A percentile compares a stretch with the other conserved stretches of the same genome.
phyloP scores from a whole-genome alignment of 768 basidiomycete species.

The Pilatotrama ljubarskyi region DNA sequence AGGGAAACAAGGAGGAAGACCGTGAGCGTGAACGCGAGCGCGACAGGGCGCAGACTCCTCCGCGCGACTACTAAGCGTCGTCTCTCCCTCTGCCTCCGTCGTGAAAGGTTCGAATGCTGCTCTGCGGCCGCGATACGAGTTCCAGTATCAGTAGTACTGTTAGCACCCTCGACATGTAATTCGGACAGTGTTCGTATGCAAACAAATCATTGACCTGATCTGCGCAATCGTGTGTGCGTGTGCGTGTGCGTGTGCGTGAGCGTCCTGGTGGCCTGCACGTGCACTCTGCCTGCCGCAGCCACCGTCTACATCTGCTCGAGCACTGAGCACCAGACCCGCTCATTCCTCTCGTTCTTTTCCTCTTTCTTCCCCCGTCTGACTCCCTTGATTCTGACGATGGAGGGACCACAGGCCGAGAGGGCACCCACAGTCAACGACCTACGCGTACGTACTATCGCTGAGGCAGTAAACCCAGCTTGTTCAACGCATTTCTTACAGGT shows the following conservation, averaged over 20 bases:
- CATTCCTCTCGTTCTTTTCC: neutral
- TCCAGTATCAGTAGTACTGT: neutral
- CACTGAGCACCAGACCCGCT: too few relatives aligned
- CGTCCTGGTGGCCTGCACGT: neutral
- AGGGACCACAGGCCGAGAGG: neutral
- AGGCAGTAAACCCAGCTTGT: neutral
- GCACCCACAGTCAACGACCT: slow-evolving; percentile 37
- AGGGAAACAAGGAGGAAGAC: slow-evolving; percentile 45
- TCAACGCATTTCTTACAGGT: slow-evolving; percentile 37
- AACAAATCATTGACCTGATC: neutral
- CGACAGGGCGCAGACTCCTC: slow-evolving; percentile 56
- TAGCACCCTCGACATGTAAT: slow-evolving; percentile 11
- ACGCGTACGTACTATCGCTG: slow-evolving; percentile 20
- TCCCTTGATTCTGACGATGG: neutral
- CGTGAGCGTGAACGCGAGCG: slow-evolving; percentile 13
- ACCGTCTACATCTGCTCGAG: too few relatives aligned
- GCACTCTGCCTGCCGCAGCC: neutral
- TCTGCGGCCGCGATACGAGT: neutral
- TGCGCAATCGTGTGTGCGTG: neutral
- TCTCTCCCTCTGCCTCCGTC: neutral
- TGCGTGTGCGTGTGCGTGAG: neutral
- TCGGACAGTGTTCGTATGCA: slow-evolving; percentile 5
- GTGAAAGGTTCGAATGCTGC: neutral
- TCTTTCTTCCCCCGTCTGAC: neutral
- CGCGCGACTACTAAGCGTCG: slow-evolving; percentile 43